Conservation (phyloP, 2,329 filamentous ascomycete species). For the Biscogniauxia marginata region DNA sequence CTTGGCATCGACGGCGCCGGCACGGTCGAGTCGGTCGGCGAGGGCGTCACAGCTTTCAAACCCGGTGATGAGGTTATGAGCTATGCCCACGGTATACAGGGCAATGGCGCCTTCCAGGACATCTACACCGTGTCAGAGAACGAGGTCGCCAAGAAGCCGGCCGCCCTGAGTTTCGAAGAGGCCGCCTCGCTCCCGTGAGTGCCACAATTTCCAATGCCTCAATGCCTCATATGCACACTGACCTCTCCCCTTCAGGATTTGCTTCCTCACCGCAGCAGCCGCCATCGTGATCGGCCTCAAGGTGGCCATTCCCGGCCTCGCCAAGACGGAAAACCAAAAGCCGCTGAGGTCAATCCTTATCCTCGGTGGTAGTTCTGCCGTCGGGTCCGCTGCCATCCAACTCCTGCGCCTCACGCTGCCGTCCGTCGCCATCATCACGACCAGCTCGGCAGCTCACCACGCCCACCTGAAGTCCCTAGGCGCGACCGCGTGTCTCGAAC, state of each 20-base stretch:
- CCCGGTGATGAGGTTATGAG: constrained; percentile 32
- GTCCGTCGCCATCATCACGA: constrained; percentile 29
- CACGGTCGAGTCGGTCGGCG: constrained; percentile 33
- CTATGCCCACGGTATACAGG: constrained; percentile 4
- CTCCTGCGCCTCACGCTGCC: constrained; percentile 35
- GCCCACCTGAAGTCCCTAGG: constrained; percentile 13
- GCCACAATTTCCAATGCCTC: no score
- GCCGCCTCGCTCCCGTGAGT: constrained; percentile 32
- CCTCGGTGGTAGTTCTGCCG: constrained; percentile 35
- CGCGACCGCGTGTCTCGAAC: constrained; percentile 19
- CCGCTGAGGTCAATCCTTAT: constrained; percentile 32
- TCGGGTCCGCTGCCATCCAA: constrained; percentile 35
- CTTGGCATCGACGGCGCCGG: constrained; percentile 37
- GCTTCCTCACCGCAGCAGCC: constrained; percentile 25
- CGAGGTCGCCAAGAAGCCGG: constrained; percentile 30
- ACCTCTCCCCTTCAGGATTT: constrained; percentile 15
- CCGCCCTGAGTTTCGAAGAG: constrained; percentile 29
- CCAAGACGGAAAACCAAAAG: not conserved
- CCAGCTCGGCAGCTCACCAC: constrained; percentile 27
- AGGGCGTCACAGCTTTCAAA: constrained; percentile 28
- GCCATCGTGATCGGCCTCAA: constrained; percentile 26
- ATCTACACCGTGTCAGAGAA: constrained; percentile 20
- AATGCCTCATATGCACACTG: not conserved
- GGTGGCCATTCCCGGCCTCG: constrained; percentile 26
- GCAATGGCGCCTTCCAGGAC: constrained; percentile 29